These are phyloP conservation scores for Mycena citricolor DNA, from an alignment of 1,284 basidiomycete species.

Conservation along the genomic window DNA sequence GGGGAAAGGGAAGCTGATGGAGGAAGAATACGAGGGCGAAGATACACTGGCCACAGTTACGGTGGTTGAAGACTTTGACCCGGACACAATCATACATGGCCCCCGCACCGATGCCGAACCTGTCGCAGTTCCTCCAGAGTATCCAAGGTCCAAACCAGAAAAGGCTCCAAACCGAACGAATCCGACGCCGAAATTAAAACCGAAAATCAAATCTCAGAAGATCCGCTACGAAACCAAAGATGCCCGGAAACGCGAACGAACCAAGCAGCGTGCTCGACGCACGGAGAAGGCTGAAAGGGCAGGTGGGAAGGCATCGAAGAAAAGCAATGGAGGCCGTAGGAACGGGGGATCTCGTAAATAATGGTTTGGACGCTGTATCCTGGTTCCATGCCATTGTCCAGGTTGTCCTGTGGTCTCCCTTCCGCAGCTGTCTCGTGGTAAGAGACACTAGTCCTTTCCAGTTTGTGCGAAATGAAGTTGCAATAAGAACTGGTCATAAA, in stretches of 20 bases:
- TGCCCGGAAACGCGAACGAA: conserved; percentile 51
- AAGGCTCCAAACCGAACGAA: conserved; percentile 40
- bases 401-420: too few relatives aligned
- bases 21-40: conserved; percentile 72
- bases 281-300: conserved; percentile 67
- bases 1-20: conserved; percentile 40
- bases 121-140: conserved; percentile 10
- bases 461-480: too few relatives aligned
- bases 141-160: conserved; percentile 22
- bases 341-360: too few relatives aligned
- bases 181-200: conserved; percentile 61
- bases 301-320: conserved; percentile 55
- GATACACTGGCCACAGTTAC: conserved; percentile 80
- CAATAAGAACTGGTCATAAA: too few relatives aligned
- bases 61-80: conserved; percentile 79
- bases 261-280: conserved; percentile 59
- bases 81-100: conserved; percentile 56
- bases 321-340: conserved; percentile 22
- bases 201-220: conserved; percentile 54
- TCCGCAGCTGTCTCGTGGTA: too few relatives aligned
- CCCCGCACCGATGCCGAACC: conserved; percentile 26
- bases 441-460: too few relatives aligned
- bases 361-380: too few relatives aligned
- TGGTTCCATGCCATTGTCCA: too few relatives aligned
- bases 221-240: conserved; percentile 65